These are phyloP conservation scores for Byssothecium circinans DNA, from an alignment of 2,329 filamentous ascomycete species.

Conservation along the genomic window DNA sequence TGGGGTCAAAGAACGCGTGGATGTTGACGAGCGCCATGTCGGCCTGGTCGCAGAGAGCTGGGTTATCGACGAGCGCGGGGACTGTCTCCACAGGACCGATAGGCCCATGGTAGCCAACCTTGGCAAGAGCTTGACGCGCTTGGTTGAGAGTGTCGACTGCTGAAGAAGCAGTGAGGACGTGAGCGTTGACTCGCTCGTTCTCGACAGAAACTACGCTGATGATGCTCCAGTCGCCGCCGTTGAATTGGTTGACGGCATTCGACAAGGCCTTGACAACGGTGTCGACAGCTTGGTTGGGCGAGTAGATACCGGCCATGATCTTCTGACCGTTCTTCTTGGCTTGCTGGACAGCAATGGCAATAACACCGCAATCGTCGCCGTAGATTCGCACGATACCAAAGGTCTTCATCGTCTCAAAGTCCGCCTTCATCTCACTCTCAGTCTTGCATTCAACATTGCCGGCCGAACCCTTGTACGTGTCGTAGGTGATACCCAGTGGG, in stretches of 20 bases:
- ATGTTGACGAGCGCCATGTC: slow-evolving; percentile 82
- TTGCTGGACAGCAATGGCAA: slow-evolving; percentile 62
- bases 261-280: slow-evolving; percentile 64
- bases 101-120: slow-evolving; percentile 68
- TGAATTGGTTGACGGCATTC: slow-evolving; percentile 51
- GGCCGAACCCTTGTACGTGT: slow-evolving; percentile 27
- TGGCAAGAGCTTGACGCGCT: slow-evolving; percentile 61
- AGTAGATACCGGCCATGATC: slow-evolving; percentile 74
- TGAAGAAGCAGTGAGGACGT: slow-evolving; percentile 49
- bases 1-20: slow-evolving; percentile 80
- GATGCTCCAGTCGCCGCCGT: slow-evolving; percentile 62
- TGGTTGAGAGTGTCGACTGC: slow-evolving; percentile 62
- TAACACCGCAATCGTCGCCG: slow-evolving; percentile 76
- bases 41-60: slow-evolving; percentile 69
- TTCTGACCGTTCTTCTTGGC: slow-evolving; percentile 67
- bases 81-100: slow-evolving; percentile 83
- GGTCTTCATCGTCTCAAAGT: slow-evolving; percentile 61
- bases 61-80: slow-evolving; percentile 65
- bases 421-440: slow-evolving; percentile 61
- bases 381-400: slow-evolving; percentile 75
- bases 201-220: slow-evolving; percentile 76
- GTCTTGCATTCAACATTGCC: slow-evolving; percentile 61
- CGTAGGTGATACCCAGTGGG: slow-evolving; percentile 38
- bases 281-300: slow-evolving; percentile 52
- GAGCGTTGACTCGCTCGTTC: slow-evolving; percentile 73